phyloP scores from a whole-genome alignment of 306 rosid genomes.

The Quercus alba region DNA sequence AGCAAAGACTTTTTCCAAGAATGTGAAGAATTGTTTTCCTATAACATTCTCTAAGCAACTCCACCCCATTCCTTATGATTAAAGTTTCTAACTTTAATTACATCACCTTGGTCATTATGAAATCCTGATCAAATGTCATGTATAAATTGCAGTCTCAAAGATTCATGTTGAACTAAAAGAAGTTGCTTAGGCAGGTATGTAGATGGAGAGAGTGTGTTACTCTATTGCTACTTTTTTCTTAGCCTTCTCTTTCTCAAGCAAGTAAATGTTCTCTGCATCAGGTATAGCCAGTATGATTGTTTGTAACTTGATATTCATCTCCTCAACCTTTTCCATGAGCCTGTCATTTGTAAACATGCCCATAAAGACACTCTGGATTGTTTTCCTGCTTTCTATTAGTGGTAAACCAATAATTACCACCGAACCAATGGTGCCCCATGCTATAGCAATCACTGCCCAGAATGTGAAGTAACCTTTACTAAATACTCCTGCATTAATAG shows the following conservation, averaged over 20 bases:
- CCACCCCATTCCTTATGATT: too few relatives aligned
- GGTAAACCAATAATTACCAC: slow-evolving; percentile 71
- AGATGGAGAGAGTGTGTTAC: neutral
- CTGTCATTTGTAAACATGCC: slow-evolving; percentile 86
- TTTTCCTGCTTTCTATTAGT: slow-evolving; percentile 70
- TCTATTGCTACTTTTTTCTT: slow-evolving; percentile 39
- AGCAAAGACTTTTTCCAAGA: too few relatives aligned
- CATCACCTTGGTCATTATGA: too few relatives aligned
- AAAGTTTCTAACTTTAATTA: too few relatives aligned
- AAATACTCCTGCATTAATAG: slow-evolving; percentile 56
- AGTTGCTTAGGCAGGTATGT: too few relatives aligned
- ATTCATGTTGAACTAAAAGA: too few relatives aligned
- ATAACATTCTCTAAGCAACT: too few relatives aligned
- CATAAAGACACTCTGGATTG: slow-evolving; percentile 43
- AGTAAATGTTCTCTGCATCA: slow-evolving; percentile 73
- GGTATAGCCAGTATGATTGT: slow-evolving; percentile 65
- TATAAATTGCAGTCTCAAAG: too few relatives aligned
- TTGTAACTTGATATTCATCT: slow-evolving; percentile 61
- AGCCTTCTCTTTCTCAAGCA: slow-evolving; percentile 63
- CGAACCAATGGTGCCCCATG: slow-evolving; percentile 88
- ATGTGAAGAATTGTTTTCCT: too few relatives aligned
- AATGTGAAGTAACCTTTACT: slow-evolving; percentile 67
- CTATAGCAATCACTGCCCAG: slow-evolving; percentile 87
- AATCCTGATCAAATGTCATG: too few relatives aligned
- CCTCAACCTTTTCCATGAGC: slow-evolving; percentile 69